A percentile compares a stretch with the other conserved stretches of the same genome.
phyloP scores from a whole-genome alignment of 495 filamentous ascomycete genomes.

The Hypomontagnella monticulosa region DNA sequence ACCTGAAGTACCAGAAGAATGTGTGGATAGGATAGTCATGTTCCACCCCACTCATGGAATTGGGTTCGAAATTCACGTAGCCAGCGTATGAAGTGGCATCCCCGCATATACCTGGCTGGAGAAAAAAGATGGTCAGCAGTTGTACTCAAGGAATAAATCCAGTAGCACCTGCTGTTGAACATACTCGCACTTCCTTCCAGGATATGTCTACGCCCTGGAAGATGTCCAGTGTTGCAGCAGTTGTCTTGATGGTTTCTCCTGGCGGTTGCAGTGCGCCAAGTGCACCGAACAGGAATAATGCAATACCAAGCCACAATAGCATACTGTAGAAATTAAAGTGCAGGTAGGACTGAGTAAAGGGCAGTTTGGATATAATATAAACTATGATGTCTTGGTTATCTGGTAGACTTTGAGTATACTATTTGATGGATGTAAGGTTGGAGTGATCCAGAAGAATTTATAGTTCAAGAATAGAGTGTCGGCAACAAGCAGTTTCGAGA shows the following conservation, averaged over 20 bases:
- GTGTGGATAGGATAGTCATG: slow-evolving; percentile 73
- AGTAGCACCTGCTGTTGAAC: slow-evolving; percentile 23
- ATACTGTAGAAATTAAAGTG: slow-evolving; percentile 25
- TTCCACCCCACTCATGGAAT: slow-evolving; percentile 29
- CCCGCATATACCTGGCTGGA: slow-evolving; percentile 43
- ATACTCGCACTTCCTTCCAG: slow-evolving; percentile 4
- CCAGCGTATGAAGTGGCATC: slow-evolving; percentile 54
- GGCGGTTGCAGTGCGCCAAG: slow-evolving; percentile 20
- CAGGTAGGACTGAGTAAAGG: slow-evolving; percentile 23
- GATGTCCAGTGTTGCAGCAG: slow-evolving; percentile 14
- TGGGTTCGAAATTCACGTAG: slow-evolving; percentile 55
- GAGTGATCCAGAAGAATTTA: slow-evolving; percentile 21
- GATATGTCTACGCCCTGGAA: slow-evolving; percentile 10
- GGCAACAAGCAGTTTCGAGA: slow-evolving; percentile 22
- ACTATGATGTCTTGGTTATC: slow-evolving; percentile 25
- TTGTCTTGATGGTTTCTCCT: slow-evolving; percentile 22
- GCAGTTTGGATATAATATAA: slow-evolving; percentile 24
- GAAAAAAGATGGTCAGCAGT: slow-evolving; percentile 13
- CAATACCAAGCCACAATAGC: slow-evolving; percentile 16
- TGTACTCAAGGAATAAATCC: slow-evolving; percentile 17
- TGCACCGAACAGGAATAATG: slow-evolving; percentile 17
- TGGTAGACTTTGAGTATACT: slow-evolving; percentile 22
- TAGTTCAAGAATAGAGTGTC: slow-evolving; percentile 23
- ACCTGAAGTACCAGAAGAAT: slow-evolving; percentile 83
- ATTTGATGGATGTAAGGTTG: slow-evolving; percentile 20